Evolutionary conservation across 1,284 basidiomycete species (phyloP).

Genomic region (Chiua sp.): DNA sequence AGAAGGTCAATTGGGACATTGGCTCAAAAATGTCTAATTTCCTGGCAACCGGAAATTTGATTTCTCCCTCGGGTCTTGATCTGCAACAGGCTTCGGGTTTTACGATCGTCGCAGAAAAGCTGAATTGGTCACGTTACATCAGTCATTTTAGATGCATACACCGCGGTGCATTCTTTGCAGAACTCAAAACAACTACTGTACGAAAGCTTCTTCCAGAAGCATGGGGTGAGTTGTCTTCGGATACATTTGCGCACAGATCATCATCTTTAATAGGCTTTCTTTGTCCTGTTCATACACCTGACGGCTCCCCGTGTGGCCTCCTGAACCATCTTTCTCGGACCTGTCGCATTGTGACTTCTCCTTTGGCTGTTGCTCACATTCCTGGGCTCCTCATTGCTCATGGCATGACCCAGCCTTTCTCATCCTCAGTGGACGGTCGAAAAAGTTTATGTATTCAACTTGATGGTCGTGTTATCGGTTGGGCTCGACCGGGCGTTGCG

Average conservation of each 20-base stretch:
- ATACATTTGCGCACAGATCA: constrained; percentile 7
- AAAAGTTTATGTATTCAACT: constrained; percentile 91
- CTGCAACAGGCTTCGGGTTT: constrained; percentile 97
- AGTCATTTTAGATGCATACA: constrained; percentile 99
- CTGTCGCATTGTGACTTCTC: constrained; percentile 89
- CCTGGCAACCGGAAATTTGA: constrained; percentile 96
- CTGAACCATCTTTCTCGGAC: constrained; percentile 97
- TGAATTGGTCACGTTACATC: constrained; percentile 99
- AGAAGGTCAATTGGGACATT: constrained; percentile 90
- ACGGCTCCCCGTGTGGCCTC: constrained; percentile 97
- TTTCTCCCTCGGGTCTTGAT: constrained; percentile 95
- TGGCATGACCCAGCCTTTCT: constrained; percentile 95
- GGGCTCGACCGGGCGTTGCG: constrained; percentile 82
- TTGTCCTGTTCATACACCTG: constrained; percentile 98
- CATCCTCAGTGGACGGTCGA: constrained; percentile 79
- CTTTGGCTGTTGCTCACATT: constrained; percentile 80
- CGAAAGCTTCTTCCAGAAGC: constrained; percentile 98
- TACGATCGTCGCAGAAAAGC: constrained; percentile 98
- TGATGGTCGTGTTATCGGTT: constrained; percentile 96
- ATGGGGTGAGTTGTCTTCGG: constrained; percentile 72
- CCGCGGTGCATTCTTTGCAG: constrained; percentile 99
- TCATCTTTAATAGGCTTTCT: constrained; percentile 74
- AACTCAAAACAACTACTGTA: constrained; percentile 98
- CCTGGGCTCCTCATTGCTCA: constrained; percentile 84
- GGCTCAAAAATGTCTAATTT: constrained; percentile 93